Percentiles rank a stretch among this genome's conserved stretches.
These are phyloP conservation scores for Lipomyces chichibuensis DNA, from an alignment of 805 yeast species.

Conservation along the genomic window DNA sequence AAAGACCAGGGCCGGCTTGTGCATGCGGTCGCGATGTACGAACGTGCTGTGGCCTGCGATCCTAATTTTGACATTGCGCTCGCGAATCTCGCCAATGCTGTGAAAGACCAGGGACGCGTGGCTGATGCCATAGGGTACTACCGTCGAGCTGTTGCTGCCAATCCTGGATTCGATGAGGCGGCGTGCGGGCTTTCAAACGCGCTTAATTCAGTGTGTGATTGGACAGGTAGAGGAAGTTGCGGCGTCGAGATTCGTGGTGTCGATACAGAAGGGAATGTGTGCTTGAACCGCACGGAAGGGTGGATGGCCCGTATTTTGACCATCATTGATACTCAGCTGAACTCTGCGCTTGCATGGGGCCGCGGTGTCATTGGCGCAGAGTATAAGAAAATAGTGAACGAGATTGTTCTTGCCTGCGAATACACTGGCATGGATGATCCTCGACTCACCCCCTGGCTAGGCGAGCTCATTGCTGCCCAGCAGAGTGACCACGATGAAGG, in stretches of 20 bases:
- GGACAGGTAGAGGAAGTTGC: conserved; percentile 42
- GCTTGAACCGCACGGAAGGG: conserved; percentile 35
- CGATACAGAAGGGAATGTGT: conserved; percentile 37
- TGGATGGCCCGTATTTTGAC: conserved; percentile 39
- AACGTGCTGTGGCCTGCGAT: conserved; percentile 41
- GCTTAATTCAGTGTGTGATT: conserved; percentile 41
- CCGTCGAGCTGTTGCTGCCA: conserved; percentile 40
- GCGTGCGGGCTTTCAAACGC: conserved; percentile 42
- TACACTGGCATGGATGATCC: conserved; percentile 20
- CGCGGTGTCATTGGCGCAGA: conserved; percentile 34
- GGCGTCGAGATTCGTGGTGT: conserved; percentile 40
- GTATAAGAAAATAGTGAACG: background rate
- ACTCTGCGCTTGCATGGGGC: conserved; percentile 40
- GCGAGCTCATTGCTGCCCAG: conserved; percentile 16
- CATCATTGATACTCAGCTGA: conserved; percentile 39
- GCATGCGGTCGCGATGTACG: conserved; percentile 42
- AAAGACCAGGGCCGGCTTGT: conserved; percentile 42
- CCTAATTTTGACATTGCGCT: conserved; percentile 42
- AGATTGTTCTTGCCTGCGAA: conserved; percentile 28
- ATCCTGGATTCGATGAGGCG: conserved; percentile 43
- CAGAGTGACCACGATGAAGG: conserved; percentile 38
- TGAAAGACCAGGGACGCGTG: conserved; percentile 42
- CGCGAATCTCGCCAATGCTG: conserved; percentile 43
- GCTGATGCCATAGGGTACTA: conserved; percentile 42
- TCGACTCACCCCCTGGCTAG: conserved; percentile 20